Evolutionary conservation across 73 alveolate species (phyloP), one percentile per base, ranked within the genome.

Genomic region (Paraurostyla sp.): DNA sequence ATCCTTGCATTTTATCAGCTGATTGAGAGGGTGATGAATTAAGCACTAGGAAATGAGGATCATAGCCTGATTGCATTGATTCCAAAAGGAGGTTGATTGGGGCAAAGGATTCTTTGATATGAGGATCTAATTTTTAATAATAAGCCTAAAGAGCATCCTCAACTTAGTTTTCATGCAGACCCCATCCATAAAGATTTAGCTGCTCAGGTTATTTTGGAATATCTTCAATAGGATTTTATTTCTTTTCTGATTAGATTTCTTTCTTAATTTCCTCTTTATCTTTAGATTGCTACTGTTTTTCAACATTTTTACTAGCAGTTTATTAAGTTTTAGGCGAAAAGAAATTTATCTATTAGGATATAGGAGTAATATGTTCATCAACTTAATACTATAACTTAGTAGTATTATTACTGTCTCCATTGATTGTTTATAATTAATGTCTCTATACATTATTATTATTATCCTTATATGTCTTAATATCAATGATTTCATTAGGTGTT

Each of bases 11-110:
- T 13, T 13, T 36, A 51, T 49, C 16, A n/a, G 40, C 9, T 3
- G 27, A 1, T 13, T 78, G 63, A 11, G 54, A 16, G 36, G 9
- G 23, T 15, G 36, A 78, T 16, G 30, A 52, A 15, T 54, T 78
- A 35, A 78, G n/a, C 2, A 40, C 78, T 35, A 78, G 30, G 40
- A 36, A 54, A 35, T 52, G 89, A 3, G 78, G 36, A 40, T 78
- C 89, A 43, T 43, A 73, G 35, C 82, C 82, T 38, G 54, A 22
- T n/a, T 18, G 7, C 82, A 65, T 65, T 1, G 38, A 22, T 15
- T 65, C 82, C 9, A 65, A n/a, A 15, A 65, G 25, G 1, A 65
- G 6, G 7, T 23, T 13, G 7, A 65, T 40, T 35, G 82, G 46
- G 18, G 82, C 82, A 11, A 65, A 40, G 46, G 82, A 65, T 6